phyloP scores from a whole-genome alignment of 768 basidiomycete species.

The Boletus reticulatus region DNA sequence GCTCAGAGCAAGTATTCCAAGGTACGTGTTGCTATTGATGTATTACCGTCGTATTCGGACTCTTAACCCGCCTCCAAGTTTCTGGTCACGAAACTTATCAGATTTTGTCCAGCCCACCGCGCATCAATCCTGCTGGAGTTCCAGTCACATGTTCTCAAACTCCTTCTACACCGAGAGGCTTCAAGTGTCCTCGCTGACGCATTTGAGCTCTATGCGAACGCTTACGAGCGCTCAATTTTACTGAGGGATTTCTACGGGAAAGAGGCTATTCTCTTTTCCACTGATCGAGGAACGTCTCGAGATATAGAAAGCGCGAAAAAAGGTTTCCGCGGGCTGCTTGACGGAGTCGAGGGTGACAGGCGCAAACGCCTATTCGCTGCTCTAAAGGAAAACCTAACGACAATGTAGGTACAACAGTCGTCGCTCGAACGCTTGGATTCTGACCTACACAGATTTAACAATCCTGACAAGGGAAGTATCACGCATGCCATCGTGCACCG shows the following conservation, averaged over 20 bases:
- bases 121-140: constrained; percentile 76
- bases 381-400: constrained; percentile 69
- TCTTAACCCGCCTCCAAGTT: constrained; percentile 45
- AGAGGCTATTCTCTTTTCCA: constrained; percentile 72
- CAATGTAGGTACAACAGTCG: constrained; percentile 54
- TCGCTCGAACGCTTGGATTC: not conserved
- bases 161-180: constrained; percentile 84
- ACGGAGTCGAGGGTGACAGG: constrained; percentile 60
- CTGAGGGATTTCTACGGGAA: constrained; percentile 90
- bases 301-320: constrained; percentile 65
- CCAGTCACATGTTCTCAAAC: constrained; percentile 67
- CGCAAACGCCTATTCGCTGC: constrained; percentile 63
- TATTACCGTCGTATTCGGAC: not conserved
- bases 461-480: constrained; percentile 85
- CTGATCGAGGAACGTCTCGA: constrained; percentile 52
- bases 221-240: constrained; percentile 78
- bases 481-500: constrained; percentile 88
- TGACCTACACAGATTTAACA: constrained; percentile 68
- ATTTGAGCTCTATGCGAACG: constrained; percentile 84
- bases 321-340: constrained; percentile 67
- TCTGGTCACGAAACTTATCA: constrained; percentile 76
- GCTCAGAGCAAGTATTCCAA: constrained; percentile 91
- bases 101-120: constrained; percentile 72
- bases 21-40: constrained; percentile 40
- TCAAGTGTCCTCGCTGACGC: constrained; percentile 82